Conservation (phyloP, 306 rosid species). For the Prosopis cineraria region DNA sequence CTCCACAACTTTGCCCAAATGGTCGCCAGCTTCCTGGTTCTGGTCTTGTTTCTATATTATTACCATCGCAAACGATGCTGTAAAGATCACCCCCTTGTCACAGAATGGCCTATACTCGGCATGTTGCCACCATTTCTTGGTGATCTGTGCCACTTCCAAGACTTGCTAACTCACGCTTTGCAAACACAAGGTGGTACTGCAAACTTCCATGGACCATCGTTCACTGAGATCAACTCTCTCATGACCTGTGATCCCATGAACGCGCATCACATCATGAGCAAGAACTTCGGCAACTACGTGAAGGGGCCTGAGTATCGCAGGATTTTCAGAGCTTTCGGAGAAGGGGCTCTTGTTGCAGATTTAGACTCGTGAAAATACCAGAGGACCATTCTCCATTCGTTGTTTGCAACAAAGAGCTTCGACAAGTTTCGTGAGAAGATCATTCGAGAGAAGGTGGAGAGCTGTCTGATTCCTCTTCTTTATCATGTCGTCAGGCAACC, state of each 20-base stretch:
- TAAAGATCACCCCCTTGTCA: neutral
- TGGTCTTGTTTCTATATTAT: neutral
- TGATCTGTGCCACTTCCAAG: slow-evolving; percentile 28
- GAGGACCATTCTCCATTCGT: neutral
- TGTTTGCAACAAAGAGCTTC: neutral
- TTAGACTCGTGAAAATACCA: slow-evolving; percentile 18
- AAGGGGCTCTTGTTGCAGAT: slow-evolving; percentile 22
- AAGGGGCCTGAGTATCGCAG: slow-evolving; percentile 28
- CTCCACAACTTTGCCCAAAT: too few relatives aligned
- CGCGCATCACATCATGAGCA: neutral
- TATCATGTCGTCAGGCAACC: neutral
- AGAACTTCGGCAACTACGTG: neutral
- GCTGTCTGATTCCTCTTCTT: neutral
- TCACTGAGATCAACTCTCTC: neutral
- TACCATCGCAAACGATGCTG: neutral
- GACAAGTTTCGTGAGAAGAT: neutral
- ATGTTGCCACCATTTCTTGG: slow-evolving; percentile 23
- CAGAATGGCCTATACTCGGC: slow-evolving; percentile 39
- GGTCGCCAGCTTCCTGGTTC: too few relatives aligned
- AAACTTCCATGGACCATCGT: neutral
- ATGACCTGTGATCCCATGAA: neutral
- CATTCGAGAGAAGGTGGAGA: neutral
- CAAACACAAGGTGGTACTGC: neutral
- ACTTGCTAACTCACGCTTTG: neutral
- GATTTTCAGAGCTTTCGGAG: slow-evolving; percentile 23